Evolutionary conservation across 495 filamentous ascomycete species (phyloP).

Genomic region (Hypoxylon perforatum): DNA sequence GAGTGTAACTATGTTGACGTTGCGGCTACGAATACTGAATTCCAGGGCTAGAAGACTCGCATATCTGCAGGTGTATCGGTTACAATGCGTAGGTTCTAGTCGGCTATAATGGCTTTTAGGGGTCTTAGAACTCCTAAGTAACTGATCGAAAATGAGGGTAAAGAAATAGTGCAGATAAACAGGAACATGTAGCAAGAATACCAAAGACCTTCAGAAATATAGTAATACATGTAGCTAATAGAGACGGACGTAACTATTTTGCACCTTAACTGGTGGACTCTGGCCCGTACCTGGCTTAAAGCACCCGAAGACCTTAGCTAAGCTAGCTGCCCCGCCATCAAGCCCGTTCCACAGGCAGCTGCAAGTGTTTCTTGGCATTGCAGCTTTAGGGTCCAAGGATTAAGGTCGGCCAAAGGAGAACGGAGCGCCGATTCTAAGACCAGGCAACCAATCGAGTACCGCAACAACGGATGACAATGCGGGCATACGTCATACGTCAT

Average conservation of each 20-base stretch:
- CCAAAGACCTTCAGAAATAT: too few relatives aligned
- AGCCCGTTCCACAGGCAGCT: conserved; percentile 15
- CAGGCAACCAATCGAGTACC: conserved; percentile 26
- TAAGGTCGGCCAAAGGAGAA: conserved; percentile 8
- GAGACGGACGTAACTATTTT: background rate
- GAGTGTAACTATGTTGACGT: too few relatives aligned
- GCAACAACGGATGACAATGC: conserved; percentile 19
- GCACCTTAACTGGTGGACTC: background rate
- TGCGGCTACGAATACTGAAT: too few relatives aligned
- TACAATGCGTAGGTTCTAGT: too few relatives aligned
- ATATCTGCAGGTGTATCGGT: too few relatives aligned
- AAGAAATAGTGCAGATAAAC: too few relatives aligned
- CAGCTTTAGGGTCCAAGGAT: conserved; percentile 11
- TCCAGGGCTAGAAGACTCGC: too few relatives aligned
- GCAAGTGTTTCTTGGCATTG: conserved; percentile 26
- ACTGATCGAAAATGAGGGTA: too few relatives aligned
- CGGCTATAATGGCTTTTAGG: too few relatives aligned
- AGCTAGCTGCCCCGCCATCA: conserved; percentile 35
- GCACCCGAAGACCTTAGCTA: conserved; percentile 1
- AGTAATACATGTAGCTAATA: too few relatives aligned
- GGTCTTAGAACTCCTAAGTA: too few relatives aligned
- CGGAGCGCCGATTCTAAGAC: background rate
- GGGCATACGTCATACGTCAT: conserved; percentile 38
- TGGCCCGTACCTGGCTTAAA: conserved; percentile 14
- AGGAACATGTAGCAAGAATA: too few relatives aligned